These are phyloP conservation scores for Herpetomonas tarakana DNA, from an alignment of 208 protist genomes.

Conservation along the genomic window DNA sequence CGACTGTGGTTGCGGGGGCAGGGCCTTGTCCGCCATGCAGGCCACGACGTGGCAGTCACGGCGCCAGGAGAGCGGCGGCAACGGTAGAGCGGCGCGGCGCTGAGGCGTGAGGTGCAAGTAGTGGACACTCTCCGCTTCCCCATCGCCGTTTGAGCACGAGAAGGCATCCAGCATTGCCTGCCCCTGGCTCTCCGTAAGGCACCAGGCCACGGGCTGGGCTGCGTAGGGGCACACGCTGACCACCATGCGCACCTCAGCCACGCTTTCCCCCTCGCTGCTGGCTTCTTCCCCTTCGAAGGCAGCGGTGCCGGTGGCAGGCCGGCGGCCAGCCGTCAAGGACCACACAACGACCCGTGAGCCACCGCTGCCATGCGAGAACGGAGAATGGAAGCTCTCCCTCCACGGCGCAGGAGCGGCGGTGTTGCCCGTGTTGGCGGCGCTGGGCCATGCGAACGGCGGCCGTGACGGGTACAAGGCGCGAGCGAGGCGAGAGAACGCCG, in stretches of 20 bases:
- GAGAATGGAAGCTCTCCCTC: neutral
- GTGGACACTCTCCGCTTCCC: neutral
- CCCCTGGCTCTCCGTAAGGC: neutral
- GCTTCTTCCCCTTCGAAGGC: neutral
- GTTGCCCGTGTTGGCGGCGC: no score
- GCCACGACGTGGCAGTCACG: neutral
- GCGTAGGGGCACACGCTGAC: slow-evolving; percentile 5
- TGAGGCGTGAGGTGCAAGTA: neutral
- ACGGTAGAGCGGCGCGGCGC: neutral
- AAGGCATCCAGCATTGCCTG: neutral
- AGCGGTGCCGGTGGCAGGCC: neutral
- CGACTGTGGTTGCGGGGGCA: no score
- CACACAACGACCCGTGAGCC: neutral
- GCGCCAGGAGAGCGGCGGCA: slow-evolving; percentile 1
- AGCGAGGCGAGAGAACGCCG: neutral
- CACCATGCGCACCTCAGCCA: slow-evolving; percentile 1
- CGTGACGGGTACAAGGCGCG: neutral
- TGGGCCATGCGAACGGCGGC: neutral
- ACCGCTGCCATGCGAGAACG: neutral
- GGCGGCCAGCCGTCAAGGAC: neutral
- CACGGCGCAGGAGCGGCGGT: no score
- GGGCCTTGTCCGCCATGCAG: neutral
- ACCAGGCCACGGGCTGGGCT: slow-evolving; percentile 1
- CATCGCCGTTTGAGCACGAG: neutral
- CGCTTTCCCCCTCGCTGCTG: neutral